Conservation (phyloP, 2,329 filamentous ascomycete species). For the Ascomycota sp. region DNA sequence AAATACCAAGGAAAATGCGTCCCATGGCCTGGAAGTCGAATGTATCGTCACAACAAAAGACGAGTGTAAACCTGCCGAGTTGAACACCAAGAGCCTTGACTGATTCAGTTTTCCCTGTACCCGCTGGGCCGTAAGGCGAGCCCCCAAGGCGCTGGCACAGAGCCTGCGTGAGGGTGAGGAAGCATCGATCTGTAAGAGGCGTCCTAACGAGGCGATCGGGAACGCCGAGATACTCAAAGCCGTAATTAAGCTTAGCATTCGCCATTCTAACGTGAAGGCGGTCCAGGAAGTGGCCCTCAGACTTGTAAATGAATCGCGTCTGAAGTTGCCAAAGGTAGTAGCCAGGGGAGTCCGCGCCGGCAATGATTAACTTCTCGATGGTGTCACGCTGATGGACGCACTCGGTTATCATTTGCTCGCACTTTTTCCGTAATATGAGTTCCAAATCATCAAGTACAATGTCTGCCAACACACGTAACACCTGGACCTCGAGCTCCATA, state of each 20-base stretch:
- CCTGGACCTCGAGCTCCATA: conserved; percentile 61
- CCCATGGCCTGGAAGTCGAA: conserved; percentile 99
- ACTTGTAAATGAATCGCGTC: conserved; percentile 83
- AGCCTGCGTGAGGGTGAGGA: conserved; percentile 89
- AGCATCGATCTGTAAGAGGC: conserved; percentile 91
- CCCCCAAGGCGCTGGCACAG: conserved; percentile 86
- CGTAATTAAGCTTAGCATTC: conserved; percentile 84
- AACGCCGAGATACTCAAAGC: conserved; percentile 93
- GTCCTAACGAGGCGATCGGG: conserved; percentile 90
- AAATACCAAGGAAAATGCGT: conserved; percentile 95
- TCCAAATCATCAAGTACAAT: conserved; percentile 81
- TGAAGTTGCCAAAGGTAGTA: conserved; percentile 87
- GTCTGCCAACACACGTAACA: conserved; percentile 66
- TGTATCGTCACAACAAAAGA: conserved; percentile 98
- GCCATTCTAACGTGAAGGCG: conserved; percentile 88
- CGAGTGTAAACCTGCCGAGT: conserved; percentile 87
- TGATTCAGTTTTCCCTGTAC: conserved; percentile 96
- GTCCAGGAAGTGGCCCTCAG: conserved; percentile 59
- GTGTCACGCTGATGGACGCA: conserved; percentile 93
- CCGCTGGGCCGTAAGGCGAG: conserved; percentile 88
- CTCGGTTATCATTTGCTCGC: conserved; percentile 94
- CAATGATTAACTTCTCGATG: conserved; percentile 63
- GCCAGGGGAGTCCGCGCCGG: conserved; percentile 48
- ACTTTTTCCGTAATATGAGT: conserved; percentile 76
- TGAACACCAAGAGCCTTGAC: conserved; percentile 95